These are phyloP conservation scores for Inonotus obliquus DNA, from an alignment of 1,284 basidiomycete species.

Conservation along the genomic window DNA sequence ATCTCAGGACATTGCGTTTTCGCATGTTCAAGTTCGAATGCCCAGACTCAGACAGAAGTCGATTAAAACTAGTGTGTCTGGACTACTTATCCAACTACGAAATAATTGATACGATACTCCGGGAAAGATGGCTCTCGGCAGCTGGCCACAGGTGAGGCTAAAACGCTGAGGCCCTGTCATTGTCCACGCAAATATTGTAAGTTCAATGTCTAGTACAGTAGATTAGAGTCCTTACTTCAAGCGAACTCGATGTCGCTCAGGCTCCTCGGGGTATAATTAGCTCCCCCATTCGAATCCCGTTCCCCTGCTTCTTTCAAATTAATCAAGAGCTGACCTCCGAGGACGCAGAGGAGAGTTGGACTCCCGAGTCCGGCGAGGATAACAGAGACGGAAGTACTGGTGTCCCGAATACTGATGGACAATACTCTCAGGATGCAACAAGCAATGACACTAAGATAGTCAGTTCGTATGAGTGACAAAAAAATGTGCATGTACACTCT, in stretches of 20 bases:
- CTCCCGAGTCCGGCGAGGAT: not conserved
- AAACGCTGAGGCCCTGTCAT: too few relatives aligned
- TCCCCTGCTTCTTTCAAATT: conserved; percentile 11
- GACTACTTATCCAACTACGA: too few relatives aligned
- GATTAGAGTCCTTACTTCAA: too few relatives aligned
- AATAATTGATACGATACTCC: too few relatives aligned
- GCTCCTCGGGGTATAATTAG: not conserved
- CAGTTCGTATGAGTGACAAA: not conserved
- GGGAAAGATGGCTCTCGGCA: too few relatives aligned
- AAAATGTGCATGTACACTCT: not conserved
- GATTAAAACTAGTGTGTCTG: too few relatives aligned
- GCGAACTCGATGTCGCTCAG: conserved; percentile 1
- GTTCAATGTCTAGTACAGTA: too few relatives aligned
- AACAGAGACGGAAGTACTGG: not conserved
- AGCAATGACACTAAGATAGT: not conserved
- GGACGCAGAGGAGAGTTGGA: conserved; percentile 5
- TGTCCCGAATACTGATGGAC: not conserved
- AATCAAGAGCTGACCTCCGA: conserved; percentile 6
- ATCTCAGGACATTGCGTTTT: too few relatives aligned
- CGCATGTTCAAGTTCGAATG: too few relatives aligned
- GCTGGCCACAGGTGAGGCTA: too few relatives aligned
- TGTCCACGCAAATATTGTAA: too few relatives aligned
- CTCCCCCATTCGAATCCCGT: not conserved
- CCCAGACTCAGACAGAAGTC: too few relatives aligned
- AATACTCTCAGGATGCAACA: not conserved